Evolutionary conservation across 2,329 filamentous ascomycete genomes (phyloP), one percentile per base, ranked within the genome.

Genomic region (Alternaria metachromatica): DNA sequence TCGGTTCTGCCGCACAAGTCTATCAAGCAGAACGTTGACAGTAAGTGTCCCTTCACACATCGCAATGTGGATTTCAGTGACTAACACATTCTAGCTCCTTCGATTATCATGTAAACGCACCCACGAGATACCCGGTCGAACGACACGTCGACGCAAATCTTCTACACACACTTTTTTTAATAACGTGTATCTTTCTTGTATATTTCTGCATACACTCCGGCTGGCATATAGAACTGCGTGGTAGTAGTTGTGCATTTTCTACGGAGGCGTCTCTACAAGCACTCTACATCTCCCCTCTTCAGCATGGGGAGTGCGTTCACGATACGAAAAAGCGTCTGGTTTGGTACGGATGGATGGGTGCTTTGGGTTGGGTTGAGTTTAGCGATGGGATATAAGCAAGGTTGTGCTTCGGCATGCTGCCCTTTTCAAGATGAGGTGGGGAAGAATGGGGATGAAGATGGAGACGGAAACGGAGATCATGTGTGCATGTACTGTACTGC

Each of bases 1-100:
- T 96, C 92, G 75, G 91, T 99, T 67, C 86, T 99, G 69, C 95
- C 95, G 7, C 95, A 99, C 86, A 99, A 99, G 91, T 96, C 91
- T 81, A 98, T 99, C 87, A 98, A 98, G 88, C 89, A 91, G 76
- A 99, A 99, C 82, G 93, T 99, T 76, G 96, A 99, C 64, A 78
- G 76, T 80, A 76, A 77, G 78, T 61, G n/a, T 44, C n/a, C 21
- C 6, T n/a, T 46, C 7, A 54, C 13, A 10, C 26, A 6, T 1
- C 18, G 30, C 4, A 23, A 13, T 3, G 6, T 37, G 13, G 2
- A 7, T n/a, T 28, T 7, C 59, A 53, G 5, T 18, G 6, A 55
- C 71, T 75, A 68, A 76, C 62, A 12, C 28, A 11, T 18, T 30
- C 2, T 54, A 82, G 80, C 80, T 48, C 82, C 82, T 59, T 81